Evolutionary conservation across 768 basidiomycete species (phyloP).

Genomic region (Termitomyces titanicus): DNA sequence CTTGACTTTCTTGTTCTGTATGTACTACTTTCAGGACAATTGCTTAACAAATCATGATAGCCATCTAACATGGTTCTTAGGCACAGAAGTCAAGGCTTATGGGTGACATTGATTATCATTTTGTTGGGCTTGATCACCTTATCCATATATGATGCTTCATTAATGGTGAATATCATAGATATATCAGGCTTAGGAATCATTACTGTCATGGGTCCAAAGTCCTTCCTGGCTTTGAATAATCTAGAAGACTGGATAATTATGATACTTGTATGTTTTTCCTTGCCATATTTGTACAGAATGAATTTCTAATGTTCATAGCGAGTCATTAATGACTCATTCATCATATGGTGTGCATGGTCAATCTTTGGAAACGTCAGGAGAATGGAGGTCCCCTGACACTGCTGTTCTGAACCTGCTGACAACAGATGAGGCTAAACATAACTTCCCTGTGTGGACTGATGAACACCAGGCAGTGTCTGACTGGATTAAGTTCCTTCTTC

Average conservation of each 20-base stretch:
- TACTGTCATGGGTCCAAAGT: too few relatives aligned
- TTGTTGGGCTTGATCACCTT: background rate
- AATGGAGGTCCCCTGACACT: too few relatives aligned
- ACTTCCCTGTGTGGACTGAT: too few relatives aligned
- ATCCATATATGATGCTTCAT: background rate
- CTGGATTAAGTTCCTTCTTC: too few relatives aligned
- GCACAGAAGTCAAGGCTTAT: background rate
- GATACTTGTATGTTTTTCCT: background rate
- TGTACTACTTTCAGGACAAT: too few relatives aligned
- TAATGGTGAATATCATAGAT: background rate
- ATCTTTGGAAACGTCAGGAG: background rate
- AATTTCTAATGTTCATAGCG: background rate
- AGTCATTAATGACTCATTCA: background rate
- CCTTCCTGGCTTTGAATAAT: too few relatives aligned
- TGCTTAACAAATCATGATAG: too few relatives aligned
- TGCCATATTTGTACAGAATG: background rate
- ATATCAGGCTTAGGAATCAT: too few relatives aligned
- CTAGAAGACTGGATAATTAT: too few relatives aligned
- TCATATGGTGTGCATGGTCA: background rate
- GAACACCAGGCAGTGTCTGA: too few relatives aligned
- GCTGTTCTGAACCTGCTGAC: too few relatives aligned
- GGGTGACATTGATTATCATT: background rate
- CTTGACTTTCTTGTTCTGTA: background rate
- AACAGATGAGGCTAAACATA: too few relatives aligned
- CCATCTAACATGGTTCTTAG: background rate